Evolutionary conservation across 1,284 basidiomycete genomes (phyloP).

Genomic region (Trametes pubescens): DNA sequence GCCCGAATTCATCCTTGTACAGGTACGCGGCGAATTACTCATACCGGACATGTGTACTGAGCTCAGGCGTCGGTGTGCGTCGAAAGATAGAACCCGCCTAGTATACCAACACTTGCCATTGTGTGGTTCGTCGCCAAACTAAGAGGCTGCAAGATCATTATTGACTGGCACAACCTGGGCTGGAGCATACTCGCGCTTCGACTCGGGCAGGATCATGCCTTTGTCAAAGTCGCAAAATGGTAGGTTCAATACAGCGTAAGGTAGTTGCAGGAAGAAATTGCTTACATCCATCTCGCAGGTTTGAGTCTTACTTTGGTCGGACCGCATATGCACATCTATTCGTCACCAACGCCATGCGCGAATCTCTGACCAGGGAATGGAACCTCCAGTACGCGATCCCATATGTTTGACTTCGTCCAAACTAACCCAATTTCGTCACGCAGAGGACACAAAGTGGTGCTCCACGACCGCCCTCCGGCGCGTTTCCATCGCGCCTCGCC

Average conservation of each 20-base stretch:
- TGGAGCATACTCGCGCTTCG: conserved; percentile 92
- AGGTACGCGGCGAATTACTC: conserved; percentile 60
- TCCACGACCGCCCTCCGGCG: conserved; percentile 89
- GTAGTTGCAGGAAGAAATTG: not conserved
- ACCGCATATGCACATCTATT: conserved; percentile 91
- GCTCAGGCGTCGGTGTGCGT: not conserved
- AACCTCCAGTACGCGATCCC: conserved; percentile 67
- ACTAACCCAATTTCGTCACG: conserved; percentile 5
- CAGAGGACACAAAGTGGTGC: conserved; percentile 81
- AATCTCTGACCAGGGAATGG: conserved; percentile 80
- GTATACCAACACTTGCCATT: conserved; percentile 91
- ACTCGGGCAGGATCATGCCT: conserved; percentile 69
- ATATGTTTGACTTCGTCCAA: not conserved
- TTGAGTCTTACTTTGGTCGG: conserved; percentile 83
- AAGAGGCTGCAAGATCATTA: conserved; percentile 85
- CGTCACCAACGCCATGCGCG: conserved; percentile 90
- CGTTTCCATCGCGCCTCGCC: conserved; percentile 78
- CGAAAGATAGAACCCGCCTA: conserved; percentile 87
- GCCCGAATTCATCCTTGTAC: conserved; percentile 90
- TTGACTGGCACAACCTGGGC: conserved; percentile 99
- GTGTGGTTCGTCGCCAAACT: conserved; percentile 79
- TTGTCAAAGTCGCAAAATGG: conserved; percentile 82
- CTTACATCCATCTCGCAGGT: conserved; percentile 54
- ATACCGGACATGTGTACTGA: not conserved
- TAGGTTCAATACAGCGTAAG: conserved; percentile 40